These are phyloP conservation scores for Hippophae gyantsensis DNA, from an alignment of 306 rosid species.

Conservation along the genomic window DNA sequence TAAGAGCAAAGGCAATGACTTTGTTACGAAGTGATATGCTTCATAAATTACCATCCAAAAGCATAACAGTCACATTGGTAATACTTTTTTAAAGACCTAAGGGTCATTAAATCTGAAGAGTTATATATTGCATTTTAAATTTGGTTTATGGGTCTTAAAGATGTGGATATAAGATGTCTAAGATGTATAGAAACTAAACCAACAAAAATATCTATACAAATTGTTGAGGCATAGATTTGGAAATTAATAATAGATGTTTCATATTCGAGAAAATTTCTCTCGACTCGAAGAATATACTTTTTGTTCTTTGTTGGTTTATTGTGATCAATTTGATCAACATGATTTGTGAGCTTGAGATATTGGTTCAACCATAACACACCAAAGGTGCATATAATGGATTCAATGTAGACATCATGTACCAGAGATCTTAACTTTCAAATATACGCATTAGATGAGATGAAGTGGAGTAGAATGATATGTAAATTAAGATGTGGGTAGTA, in stretches of 20 bases:
- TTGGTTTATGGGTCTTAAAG: slow-evolving; percentile 1
- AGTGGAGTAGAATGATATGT: too few relatives aligned
- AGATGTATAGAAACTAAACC: slow-evolving; percentile 47
- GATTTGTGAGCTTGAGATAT: slow-evolving; percentile 41
- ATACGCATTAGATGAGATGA: too few relatives aligned
- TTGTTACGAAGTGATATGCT: slow-evolving; percentile 47
- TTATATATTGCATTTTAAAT: slow-evolving; percentile 36
- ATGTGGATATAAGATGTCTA: slow-evolving; percentile 35
- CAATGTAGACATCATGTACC: too few relatives aligned
- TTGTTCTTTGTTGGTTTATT: slow-evolving; percentile 73
- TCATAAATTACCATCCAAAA: slow-evolving; percentile 44
- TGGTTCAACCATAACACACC: slow-evolving; percentile 69
- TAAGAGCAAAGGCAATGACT: too few relatives aligned
- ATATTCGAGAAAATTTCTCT: slow-evolving; percentile 28
- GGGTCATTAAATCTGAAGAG: slow-evolving; percentile 55
- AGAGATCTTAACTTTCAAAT: too few relatives aligned
- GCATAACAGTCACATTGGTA: slow-evolving; percentile 46
- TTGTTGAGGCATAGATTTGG: slow-evolving; percentile 11
- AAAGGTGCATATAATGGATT: slow-evolving; percentile 8
- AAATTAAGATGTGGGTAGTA: too few relatives aligned
- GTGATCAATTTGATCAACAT: slow-evolving; percentile 39
- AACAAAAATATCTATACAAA: slow-evolving; percentile 42
- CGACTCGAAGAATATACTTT: slow-evolving; percentile 53
- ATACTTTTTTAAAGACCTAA: slow-evolving; percentile 60
- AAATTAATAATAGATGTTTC: slow-evolving; percentile 36